Conservation (phyloP, 306 rosid species). For the Gleditsia sinensis region DNA sequence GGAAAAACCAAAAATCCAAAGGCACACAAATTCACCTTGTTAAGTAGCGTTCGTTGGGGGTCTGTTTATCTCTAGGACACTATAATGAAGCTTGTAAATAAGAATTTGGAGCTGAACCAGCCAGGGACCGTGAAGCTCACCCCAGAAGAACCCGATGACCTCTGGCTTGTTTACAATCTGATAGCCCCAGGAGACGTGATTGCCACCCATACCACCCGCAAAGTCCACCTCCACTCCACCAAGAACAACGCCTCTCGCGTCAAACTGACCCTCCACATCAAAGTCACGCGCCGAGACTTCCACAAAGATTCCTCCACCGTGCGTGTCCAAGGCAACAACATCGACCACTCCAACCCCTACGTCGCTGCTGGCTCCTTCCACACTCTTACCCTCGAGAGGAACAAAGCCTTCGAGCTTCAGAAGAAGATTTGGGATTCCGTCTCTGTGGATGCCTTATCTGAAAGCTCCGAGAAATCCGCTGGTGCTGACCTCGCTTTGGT, state of each 20-base stretch:
- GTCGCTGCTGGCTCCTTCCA: slow-evolving; percentile 38
- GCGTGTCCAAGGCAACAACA: slow-evolving; percentile 37
- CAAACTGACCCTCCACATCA: slow-evolving; percentile 31
- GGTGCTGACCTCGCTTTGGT: slow-evolving; percentile 12
- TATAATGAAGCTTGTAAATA: slow-evolving; percentile 34
- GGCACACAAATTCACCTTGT: neutral
- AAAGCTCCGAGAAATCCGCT: neutral
- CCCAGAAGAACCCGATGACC: slow-evolving; percentile 36
- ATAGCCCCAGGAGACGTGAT: slow-evolving; percentile 36
- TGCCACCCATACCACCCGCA: slow-evolving; percentile 37
- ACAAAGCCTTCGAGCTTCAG: slow-evolving; percentile 31
- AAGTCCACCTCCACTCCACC: slow-evolving; percentile 29
- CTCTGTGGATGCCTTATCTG: neutral
- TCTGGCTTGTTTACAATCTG: slow-evolving; percentile 43
- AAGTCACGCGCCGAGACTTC: slow-evolving; percentile 40
- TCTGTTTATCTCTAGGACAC: neutral
- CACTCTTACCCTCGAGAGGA: slow-evolving; percentile 31
- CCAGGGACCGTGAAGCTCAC: slow-evolving; percentile 20
- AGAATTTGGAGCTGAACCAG: slow-evolving; percentile 27
- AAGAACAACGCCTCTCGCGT: slow-evolving; percentile 31
- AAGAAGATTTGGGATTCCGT: slow-evolving; percentile 29
- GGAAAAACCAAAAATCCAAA: neutral
- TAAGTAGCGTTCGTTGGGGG: too few species aligned
- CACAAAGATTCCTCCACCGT: slow-evolving; percentile 42
- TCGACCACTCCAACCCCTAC: slow-evolving; percentile 8